Conservation (phyloP, 306 rosid genomes). For the Casuarina glauca region DNA sequence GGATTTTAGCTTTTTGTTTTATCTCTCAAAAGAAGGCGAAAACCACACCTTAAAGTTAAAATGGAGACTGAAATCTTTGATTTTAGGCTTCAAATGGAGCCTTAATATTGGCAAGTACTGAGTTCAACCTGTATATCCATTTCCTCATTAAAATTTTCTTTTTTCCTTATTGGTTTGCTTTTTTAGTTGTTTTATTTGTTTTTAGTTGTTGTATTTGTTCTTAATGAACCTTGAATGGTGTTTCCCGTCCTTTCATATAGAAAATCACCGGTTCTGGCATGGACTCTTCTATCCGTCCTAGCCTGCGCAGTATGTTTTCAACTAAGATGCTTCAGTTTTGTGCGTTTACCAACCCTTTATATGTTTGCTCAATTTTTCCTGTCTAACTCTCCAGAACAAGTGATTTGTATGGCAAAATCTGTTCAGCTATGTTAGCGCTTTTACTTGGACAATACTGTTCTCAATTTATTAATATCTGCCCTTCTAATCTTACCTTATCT, state of each 20-base stretch:
- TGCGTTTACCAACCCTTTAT: not conserved
- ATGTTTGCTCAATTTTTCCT: not conserved
- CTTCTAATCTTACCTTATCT: not conserved
- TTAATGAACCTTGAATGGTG: not conserved
- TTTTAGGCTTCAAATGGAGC: not conserved
- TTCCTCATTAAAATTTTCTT: not conserved
- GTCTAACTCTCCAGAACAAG: not conserved
- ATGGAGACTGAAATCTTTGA: not conserved
- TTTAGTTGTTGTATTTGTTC: not conserved
- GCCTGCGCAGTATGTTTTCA: not conserved
- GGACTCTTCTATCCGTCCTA: not conserved
- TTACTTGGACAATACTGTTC: no score
- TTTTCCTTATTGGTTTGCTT: not conserved
- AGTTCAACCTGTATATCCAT: not conserved
- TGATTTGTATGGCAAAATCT: not conserved
- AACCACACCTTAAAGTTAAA: not conserved
- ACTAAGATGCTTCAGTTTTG: not conserved
- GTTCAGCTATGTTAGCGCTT: not conserved
- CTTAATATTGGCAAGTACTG: not conserved
- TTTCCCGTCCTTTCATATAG: not conserved
- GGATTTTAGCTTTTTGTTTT: slow-evolving; percentile 14
- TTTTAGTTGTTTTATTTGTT: not conserved
- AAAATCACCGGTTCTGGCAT: not conserved
- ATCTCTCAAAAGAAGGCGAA: slow-evolving; percentile 9
- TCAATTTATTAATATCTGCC: not conserved